Evolutionary conservation across 139 green algal species (phyloP), one percentile per base, ranked within the genome.

Genomic region (Coelastrella sp.): DNA sequence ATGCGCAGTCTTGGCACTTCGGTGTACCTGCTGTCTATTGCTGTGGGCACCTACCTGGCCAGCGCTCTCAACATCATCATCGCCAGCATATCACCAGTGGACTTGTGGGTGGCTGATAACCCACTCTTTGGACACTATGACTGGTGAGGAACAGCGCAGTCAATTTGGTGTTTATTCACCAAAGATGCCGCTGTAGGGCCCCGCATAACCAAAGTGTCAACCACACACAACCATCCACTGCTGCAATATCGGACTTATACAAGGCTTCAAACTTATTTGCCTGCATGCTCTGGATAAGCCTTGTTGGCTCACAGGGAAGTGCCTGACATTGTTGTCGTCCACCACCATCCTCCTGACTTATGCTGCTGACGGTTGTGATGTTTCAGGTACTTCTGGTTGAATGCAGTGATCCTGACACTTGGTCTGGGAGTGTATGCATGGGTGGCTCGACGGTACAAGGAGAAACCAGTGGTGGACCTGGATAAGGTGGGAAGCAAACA

Each of bases 1-100:
- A 91, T 91, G 89, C 74, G 87, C 41, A 84, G 74, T 0, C 59
- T 86, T 34, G 79, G 48, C 13, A 62, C 66, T 5, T 75, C 86
- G 4, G 27, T 91, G 25, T 73, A 90, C 73, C 83, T 92, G 45
- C 59, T 90, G 30, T 85, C 64, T 1, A 83, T 72, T 15, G 83
- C 89, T 21, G 48, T 92, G 0, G 89, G 89, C 25, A 80, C 30
- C 30, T 92, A 90, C 83, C 66, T 90, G 27, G 73, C 85, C 50
- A 73, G 57, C 19, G 74, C 64, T 5, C 41, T 92, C 53, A 86
- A 85, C 72, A 60, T 66, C 13, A 53, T 51, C 45, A 57, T 90
- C 2, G 64, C 68, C 19, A 38, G 32, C 6, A 21, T 27, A 35
- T 38, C 25, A 15, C 68, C 50, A 51, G 38, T 81, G 25, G 68